phyloP scores from a whole-genome alignment of 176 grass and related monocot genomes.

The Themeda triandra region DNA sequence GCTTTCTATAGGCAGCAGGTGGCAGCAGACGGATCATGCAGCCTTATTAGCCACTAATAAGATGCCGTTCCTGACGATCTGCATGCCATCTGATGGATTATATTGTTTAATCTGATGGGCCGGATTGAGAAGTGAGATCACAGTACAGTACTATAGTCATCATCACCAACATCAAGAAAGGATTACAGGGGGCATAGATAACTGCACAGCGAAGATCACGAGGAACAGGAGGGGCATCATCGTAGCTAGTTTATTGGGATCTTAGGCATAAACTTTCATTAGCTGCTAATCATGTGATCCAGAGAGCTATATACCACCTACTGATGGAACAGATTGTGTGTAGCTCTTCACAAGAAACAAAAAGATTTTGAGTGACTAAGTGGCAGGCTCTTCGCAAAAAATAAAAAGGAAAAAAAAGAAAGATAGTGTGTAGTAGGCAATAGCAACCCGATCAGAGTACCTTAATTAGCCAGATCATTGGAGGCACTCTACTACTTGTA shows the following conservation, averaged over 20 bases:
- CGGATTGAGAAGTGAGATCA: not conserved
- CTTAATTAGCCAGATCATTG: not conserved
- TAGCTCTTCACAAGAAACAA: not conserved
- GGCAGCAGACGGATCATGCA: not conserved
- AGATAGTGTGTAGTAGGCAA: not conserved
- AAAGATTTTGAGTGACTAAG: not conserved
- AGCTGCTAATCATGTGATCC: slow-evolving; percentile 30
- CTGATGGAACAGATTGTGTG: not conserved
- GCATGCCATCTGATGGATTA: not conserved
- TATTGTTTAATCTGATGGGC: slow-evolving; percentile 18
- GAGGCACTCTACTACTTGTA: not conserved
- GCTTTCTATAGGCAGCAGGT: not conserved
- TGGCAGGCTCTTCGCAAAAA: not conserved
- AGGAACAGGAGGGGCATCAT: slow-evolving; percentile 9
- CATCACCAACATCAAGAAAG: slow-evolving; percentile 28
- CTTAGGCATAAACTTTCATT: not conserved
- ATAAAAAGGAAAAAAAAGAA: too few relatives aligned
- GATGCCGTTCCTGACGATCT: not conserved
- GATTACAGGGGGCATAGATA: slow-evolving; percentile 17
- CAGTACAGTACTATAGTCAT: not conserved
- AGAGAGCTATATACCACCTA: not conserved
- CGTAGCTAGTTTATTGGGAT: slow-evolving; percentile 2
- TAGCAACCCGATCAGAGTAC: not conserved
- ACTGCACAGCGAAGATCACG: slow-evolving; percentile 27
- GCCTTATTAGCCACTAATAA: not conserved